These are phyloP conservation scores for Hirsutella thompsonii DNA, from an alignment of 2,329 filamentous ascomycete species.

Conservation along the genomic window DNA sequence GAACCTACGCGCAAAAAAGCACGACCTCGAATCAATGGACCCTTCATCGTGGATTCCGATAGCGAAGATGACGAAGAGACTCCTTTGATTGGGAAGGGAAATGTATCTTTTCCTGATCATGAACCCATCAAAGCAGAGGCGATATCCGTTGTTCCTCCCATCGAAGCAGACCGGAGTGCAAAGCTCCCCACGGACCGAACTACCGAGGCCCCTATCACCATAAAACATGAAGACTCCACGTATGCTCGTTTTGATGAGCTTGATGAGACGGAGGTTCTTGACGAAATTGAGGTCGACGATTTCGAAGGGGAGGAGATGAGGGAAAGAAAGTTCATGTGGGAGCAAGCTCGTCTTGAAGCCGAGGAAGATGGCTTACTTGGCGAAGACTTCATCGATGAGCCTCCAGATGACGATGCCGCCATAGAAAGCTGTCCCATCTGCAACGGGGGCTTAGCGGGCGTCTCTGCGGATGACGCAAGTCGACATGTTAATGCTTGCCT, in stretches of 20 bases:
- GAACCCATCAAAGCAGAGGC: neutral
- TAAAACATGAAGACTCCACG: constrained; percentile 13
- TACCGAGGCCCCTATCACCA: neutral
- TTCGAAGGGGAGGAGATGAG: constrained; percentile 52
- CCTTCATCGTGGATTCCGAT: constrained; percentile 61
- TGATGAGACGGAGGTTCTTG: constrained; percentile 28
- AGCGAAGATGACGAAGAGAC: constrained; percentile 25
- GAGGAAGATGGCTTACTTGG: constrained; percentile 34
- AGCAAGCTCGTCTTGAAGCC: constrained; percentile 55
- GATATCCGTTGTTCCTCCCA: too few species aligned
- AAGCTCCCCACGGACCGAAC: neutral
- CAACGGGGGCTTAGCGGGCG: constrained; percentile 44
- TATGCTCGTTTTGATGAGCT: constrained; percentile 21
- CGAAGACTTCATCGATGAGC: constrained; percentile 21
- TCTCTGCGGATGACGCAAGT: constrained; percentile 54
- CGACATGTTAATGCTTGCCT: constrained; percentile 88
- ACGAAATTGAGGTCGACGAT: constrained; percentile 40
- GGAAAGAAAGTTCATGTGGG: constrained; percentile 60
- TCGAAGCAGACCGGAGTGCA: neutral
- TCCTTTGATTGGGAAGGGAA: neutral
- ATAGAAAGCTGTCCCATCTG: constrained; percentile 63
- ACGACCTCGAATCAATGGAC: constrained; percentile 20
- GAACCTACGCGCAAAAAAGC: constrained; percentile 5
- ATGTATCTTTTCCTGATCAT: neutral
- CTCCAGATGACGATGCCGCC: constrained; percentile 16